Base-by-base conservation (phyloP, 2,329 filamentous ascomycete genomes). In the Fusarium musae region DNA sequence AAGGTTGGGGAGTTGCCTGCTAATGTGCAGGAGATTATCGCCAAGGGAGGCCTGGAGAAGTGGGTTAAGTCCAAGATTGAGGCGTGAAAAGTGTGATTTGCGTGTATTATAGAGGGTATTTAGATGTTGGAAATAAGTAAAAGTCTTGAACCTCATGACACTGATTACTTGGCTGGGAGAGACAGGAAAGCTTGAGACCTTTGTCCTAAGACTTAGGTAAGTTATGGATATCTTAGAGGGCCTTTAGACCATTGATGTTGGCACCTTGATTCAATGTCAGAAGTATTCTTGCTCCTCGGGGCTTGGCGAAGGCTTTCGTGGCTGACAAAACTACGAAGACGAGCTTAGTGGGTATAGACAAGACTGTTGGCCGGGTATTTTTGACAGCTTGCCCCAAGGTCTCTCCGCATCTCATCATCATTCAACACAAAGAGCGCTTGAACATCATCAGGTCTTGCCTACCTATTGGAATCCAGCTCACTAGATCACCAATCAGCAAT, bases 1-100 rank as follows among this genome's bases (percentile, higher is more conserved):
- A 93, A 92, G 83, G 94, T 97, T 2, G 93, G 93, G 12, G 93
- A 96, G 84, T 80, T 97, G 70, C 93, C 94, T 19, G 90, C 93
- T 1, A 97, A 96, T 78, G 93, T 97, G 62, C 95, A 97, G 81
- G 93, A 93, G 78, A 95, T 96, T 63, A 93, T 96, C 77, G 92
- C 93, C 1, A 82, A 87, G 56, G 93, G 93, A 5, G 94, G 94
- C 0, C 79, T 97, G 68, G 93, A 95, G 85, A 92, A 91, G 72
- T 97, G 94, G 94, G 93, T 96, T 15, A 92, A 93, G 87, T 86
- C 87, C 63, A 86, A 93, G 80, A 93, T 95, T 52, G 40, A 56
- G 47, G 66, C 66, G 19, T 70, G 49, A 49, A 49, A 50, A 17
- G 15, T 19, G 16, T 36, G n/a, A 16, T 53, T 69, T 64, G 44